These are phyloP conservation scores for Achlya hypogyna DNA, from an alignment of 352 stramenopile genomes.

Conservation along the genomic window DNA sequence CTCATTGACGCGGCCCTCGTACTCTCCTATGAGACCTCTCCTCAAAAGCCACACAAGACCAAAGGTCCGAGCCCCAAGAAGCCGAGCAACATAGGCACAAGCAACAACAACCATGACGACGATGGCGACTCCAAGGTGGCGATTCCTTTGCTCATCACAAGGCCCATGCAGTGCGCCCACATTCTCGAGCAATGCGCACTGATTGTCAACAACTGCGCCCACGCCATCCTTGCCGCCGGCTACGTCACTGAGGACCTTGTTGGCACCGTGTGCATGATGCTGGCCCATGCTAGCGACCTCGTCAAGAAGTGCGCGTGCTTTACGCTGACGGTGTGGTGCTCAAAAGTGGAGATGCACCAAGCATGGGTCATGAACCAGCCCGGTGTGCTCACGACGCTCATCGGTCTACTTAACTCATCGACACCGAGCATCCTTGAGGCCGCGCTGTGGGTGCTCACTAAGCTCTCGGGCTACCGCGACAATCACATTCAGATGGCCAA, in stretches of 20 bases:
- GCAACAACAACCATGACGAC: constrained; percentile 26
- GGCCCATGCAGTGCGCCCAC: constrained; percentile 15
- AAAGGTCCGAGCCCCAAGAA: constrained; percentile 17
- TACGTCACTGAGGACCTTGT: constrained; percentile 29
- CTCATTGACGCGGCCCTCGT: constrained; percentile 15
- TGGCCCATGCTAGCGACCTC: constrained; percentile 54
- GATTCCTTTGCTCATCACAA: neutral
- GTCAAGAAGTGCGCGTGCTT: constrained; percentile 63
- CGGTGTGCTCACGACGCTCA: constrained; percentile 35
- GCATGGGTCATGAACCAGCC: constrained; percentile 33
- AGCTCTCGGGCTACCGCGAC: constrained; percentile 49
- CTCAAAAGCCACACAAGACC: constrained; percentile 7
- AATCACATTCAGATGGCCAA: constrained; percentile 58
- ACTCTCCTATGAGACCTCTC: neutral
- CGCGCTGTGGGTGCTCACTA: constrained; percentile 47
- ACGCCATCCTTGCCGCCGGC: neutral
- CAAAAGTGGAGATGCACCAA: constrained; percentile 36
- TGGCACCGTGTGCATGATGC: constrained; percentile 41
- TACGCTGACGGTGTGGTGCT: constrained; percentile 52
- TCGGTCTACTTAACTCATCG: constrained; percentile 53
- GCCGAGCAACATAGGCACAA: constrained; percentile 7
- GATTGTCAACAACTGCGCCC: constrained; percentile 56
- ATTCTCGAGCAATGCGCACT: constrained; percentile 61
- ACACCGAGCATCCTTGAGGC: constrained; percentile 51
- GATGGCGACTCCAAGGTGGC: constrained; percentile 42